phyloP scores from a whole-genome alignment of 345 rosid genomes.

The Punica granatum region DNA sequence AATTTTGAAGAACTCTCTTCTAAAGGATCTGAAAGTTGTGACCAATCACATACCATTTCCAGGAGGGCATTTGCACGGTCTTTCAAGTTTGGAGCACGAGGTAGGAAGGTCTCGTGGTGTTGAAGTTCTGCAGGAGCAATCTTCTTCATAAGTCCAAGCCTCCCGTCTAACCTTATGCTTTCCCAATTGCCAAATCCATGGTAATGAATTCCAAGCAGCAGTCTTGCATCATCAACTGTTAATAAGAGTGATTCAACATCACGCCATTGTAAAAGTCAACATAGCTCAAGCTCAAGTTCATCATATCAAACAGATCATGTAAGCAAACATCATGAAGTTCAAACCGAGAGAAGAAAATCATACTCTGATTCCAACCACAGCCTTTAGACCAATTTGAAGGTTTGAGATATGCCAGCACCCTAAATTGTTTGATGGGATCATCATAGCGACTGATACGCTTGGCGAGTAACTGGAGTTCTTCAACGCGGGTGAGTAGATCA shows the following conservation, averaged over 20 bases:
- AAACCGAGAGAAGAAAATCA: constrained; percentile 21
- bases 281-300: neutral
- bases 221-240: constrained; percentile 94
- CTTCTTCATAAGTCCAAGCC: constrained; percentile 89
- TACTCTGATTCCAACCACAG: constrained; percentile 98
- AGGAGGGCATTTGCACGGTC: constrained; percentile 98
- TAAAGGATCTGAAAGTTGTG: neutral
- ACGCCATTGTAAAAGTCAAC: neutral
- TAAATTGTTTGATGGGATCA: constrained; percentile 84
- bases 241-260: constrained; percentile 6
- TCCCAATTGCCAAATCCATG: constrained; percentile 99
- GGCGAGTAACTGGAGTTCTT: constrained; percentile 82
- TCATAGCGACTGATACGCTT: constrained; percentile 71
- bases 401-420: constrained; percentile 75
- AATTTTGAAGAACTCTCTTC: neutral
- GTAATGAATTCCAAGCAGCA: constrained; percentile 84
- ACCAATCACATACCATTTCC: constrained; percentile 62
- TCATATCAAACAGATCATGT: neutral
- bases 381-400: constrained; percentile 99
- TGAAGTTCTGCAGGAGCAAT: constrained; percentile 98
- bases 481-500: constrained; percentile 70
- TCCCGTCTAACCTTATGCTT: constrained; percentile 84
- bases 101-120: constrained; percentile 97
- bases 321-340: too few species aligned
- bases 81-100: constrained; percentile 95